Evolutionary conservation across 768 basidiomycete genomes (phyloP).

Genomic region (Leccinum imitatum): DNA sequence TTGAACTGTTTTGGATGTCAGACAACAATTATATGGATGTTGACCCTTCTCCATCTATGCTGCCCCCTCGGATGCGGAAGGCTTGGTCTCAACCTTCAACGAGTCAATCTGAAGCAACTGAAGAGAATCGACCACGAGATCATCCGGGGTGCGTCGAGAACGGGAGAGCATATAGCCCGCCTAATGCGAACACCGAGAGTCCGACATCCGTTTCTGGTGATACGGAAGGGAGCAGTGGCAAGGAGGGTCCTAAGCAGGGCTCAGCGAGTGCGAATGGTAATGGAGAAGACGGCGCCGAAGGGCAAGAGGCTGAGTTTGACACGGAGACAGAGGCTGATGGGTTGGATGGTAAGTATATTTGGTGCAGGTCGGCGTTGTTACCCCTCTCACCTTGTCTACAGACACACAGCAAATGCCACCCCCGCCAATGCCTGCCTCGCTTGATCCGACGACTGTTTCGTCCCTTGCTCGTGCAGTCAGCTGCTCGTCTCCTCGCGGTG

Average conservation of each 20-base stretch:
- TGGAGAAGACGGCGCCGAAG: slow-evolving; percentile 20
- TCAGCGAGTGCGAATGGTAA: slow-evolving; percentile 1
- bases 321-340: slow-evolving; percentile 31
- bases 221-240: slow-evolving; percentile 3
- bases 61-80: slow-evolving; percentile 69
- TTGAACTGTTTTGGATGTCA: background rate
- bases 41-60: slow-evolving; percentile 19
- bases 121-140: slow-evolving; percentile 2
- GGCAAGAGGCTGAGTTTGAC: slow-evolving; percentile 33
- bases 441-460: slow-evolving; percentile 40
- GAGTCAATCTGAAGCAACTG: slow-evolving; percentile 2
- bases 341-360: slow-evolving; percentile 20
- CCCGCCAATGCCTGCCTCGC: slow-evolving; percentile 48
- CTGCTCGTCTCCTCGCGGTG: slow-evolving; percentile 21
- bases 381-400: slow-evolving; percentile 16
- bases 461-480: slow-evolving; percentile 23
- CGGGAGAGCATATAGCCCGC: slow-evolving; percentile 17
- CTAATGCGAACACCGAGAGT: slow-evolving; percentile 19
- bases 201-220: slow-evolving; percentile 15
- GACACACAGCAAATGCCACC: slow-evolving; percentile 49
- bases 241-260: background rate
- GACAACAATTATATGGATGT: slow-evolving; percentile 17
- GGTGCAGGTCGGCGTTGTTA: background rate
- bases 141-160: slow-evolving; percentile 2
- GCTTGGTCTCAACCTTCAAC: slow-evolving; percentile 31